Evolutionary conservation across 2,329 filamentous ascomycete genomes (phyloP).

Genomic region (Orbilia brochopaga): DNA sequence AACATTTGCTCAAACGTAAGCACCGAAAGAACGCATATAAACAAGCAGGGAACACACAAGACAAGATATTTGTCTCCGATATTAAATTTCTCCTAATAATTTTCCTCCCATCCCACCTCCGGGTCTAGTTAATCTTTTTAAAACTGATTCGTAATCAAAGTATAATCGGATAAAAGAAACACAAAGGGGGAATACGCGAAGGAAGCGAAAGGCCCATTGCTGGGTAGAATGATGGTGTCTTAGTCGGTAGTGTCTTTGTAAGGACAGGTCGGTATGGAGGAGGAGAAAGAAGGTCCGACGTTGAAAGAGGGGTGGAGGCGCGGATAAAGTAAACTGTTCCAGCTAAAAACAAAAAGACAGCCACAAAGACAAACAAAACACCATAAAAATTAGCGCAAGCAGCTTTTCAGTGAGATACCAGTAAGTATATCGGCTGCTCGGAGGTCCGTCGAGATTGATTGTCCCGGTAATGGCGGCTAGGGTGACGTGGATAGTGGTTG

Average conservation of each 20-base stretch:
- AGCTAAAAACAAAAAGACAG: slow-evolving; percentile 27
- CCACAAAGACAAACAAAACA: slow-evolving; percentile 42
- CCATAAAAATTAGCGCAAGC: slow-evolving; percentile 29
- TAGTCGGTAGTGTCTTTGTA: slow-evolving; percentile 35
- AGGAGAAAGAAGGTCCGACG: slow-evolving; percentile 6
- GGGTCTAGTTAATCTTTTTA: slow-evolving; percentile 4
- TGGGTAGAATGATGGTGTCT: slow-evolving; percentile 35
- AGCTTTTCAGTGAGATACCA: slow-evolving; percentile 27
- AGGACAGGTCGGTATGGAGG: slow-evolving; percentile 13
- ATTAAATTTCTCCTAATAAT: slow-evolving; percentile 5
- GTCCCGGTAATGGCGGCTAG: neutral
- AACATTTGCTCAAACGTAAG: slow-evolving; percentile 3
- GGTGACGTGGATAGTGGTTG: slow-evolving; percentile 1
- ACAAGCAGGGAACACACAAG: neutral
- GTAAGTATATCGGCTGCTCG: slow-evolving; percentile 20
- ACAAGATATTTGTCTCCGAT: neutral
- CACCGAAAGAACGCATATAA: neutral
- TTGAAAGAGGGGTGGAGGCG: slow-evolving; percentile 16
- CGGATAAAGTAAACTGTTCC: slow-evolving; percentile 18
- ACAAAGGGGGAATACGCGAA: neutral
- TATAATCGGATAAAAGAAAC: slow-evolving; percentile 2
- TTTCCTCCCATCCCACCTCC: slow-evolving; percentile 9
- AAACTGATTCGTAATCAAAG: slow-evolving; percentile 4
- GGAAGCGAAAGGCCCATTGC: slow-evolving; percentile 28
- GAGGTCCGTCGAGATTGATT: slow-evolving; percentile 12